Conservation (phyloP, 1,284 basidiomycete species). For the Cryptococcus maquisensis region DNA sequence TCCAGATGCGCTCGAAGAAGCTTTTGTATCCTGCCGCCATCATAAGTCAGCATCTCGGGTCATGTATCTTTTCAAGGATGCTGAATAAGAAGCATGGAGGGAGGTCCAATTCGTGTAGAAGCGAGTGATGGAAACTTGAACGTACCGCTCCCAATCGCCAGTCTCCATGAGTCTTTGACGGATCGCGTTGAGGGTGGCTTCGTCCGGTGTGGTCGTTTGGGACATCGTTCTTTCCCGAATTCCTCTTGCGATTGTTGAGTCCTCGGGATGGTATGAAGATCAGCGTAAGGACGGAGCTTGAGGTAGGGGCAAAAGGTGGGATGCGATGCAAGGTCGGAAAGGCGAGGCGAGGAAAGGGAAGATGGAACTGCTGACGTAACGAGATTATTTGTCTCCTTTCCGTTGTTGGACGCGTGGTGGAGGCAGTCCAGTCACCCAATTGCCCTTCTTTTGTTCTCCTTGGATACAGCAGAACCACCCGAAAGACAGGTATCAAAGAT, state of each 20-base stretch:
- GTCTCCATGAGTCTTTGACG: slow-evolving; percentile 39
- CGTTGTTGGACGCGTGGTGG: too few relatives aligned
- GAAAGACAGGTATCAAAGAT: too few relatives aligned
- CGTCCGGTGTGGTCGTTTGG: slow-evolving; percentile 15
- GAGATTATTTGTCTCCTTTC: too few relatives aligned
- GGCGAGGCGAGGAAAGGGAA: not conserved
- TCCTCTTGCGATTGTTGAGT: too few relatives aligned
- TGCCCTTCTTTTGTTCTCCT: too few relatives aligned
- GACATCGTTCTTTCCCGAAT: not conserved
- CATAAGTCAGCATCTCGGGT: not conserved
- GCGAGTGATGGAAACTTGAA: not conserved
- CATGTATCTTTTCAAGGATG: not conserved
- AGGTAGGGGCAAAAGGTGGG: too few relatives aligned
- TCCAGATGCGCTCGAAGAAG: slow-evolving; percentile 28
- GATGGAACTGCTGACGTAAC: not conserved
- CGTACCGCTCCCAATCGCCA: slow-evolving; percentile 46
- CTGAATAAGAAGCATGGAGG: too few relatives aligned
- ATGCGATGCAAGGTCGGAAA: not conserved
- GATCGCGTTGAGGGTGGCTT: slow-evolving; percentile 33
- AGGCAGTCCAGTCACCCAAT: too few relatives aligned
- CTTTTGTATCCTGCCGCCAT: slow-evolving; percentile 30
- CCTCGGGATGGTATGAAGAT: too few relatives aligned
- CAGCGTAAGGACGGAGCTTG: too few relatives aligned
- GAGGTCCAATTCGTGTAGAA: not conserved
- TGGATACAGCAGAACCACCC: too few relatives aligned